Evolutionary conservation across 495 filamentous ascomycete genomes (phyloP).

Genomic region (Lichenothelia convexa): DNA sequence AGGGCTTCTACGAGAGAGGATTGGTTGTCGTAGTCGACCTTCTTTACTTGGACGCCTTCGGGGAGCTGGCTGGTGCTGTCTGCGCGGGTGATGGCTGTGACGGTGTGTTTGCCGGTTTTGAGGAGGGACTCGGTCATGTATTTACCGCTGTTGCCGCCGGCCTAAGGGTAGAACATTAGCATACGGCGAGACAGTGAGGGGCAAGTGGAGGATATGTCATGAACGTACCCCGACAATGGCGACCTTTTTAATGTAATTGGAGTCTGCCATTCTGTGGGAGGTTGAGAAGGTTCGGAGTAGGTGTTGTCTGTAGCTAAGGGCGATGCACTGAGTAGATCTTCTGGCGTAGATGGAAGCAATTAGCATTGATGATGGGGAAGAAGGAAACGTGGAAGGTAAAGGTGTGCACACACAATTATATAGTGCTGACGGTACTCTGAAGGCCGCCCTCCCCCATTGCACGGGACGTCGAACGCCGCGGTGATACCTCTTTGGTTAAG

Average conservation of each 20-base stretch:
- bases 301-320: not conserved
- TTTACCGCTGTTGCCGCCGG: constrained; percentile 37
- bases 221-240: constrained; percentile 13
- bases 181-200: not conserved
- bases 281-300: not conserved
- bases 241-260: constrained; percentile 11
- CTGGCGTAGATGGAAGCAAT: too few species aligned
- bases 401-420: not conserved
- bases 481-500: too few species aligned
- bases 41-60: constrained; percentile 21
- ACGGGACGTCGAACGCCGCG: too few species aligned
- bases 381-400: not conserved
- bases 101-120: constrained; percentile 30
- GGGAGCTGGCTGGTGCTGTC: constrained; percentile 25
- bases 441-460: too few species aligned
- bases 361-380: not conserved
- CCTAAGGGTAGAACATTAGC: constrained; percentile 21
- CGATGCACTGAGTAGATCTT: not conserved
- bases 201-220: not conserved
- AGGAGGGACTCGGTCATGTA: constrained; percentile 33
- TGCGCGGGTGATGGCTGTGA: constrained; percentile 35
- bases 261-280: constrained; percentile 1
- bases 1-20: constrained; percentile 27
- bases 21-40: constrained; percentile 28
- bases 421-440: not conserved